Evolutionary conservation across 768 basidiomycete genomes (phyloP), one percentile per base, ranked within the genome.

Genomic region (Sarcomyxa edulis): DNA sequence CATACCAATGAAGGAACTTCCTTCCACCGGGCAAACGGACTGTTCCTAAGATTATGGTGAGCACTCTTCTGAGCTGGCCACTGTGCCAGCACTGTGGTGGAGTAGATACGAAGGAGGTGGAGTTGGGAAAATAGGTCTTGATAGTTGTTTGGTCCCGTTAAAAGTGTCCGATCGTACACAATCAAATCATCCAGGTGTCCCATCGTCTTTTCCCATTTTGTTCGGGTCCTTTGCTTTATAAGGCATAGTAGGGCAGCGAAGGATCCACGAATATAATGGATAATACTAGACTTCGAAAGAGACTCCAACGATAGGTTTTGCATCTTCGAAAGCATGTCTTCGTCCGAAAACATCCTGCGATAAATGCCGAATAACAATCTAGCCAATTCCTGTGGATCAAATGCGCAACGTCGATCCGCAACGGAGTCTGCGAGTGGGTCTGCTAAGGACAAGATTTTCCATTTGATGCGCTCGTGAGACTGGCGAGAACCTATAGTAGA

Each of bases 51-150:
- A 24, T 36, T 25, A 37, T 35, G 15, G 11, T 24, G 22, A 29
- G 20, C n/a, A n/a, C 26, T 15, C 14, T 27, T 20, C n/a, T 40
- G 26, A 32, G 31, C 26, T 20, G 16, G 32, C 24, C 35, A 14
- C 12, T 25, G 19, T 7, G 25, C n/a, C n/a, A n/a, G n/a, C n/a
- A n/a, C n/a, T 37, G n/a, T 36, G 32, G 30, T 57, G 51, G 21
- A 48, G 40, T 62, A 49, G 1, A 76, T 46, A 10, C 61, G 64
- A 16, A 64, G 52, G 10, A 65, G 56, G 42, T 74, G 61, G 4
- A 75, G 52, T 12, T 71, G 64, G 12, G 59, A 49, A 34, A 60
- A 68, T 35, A 79, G 50, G 28, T 79, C 76, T 40, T 77, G 72
- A 42, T 64, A 62, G 40, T 64, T 55, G 29, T 46, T 34, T 29